Evolutionary conservation across 2,329 filamentous ascomycete genomes (phyloP).

Genomic region (Paecilomyces niveus): DNA sequence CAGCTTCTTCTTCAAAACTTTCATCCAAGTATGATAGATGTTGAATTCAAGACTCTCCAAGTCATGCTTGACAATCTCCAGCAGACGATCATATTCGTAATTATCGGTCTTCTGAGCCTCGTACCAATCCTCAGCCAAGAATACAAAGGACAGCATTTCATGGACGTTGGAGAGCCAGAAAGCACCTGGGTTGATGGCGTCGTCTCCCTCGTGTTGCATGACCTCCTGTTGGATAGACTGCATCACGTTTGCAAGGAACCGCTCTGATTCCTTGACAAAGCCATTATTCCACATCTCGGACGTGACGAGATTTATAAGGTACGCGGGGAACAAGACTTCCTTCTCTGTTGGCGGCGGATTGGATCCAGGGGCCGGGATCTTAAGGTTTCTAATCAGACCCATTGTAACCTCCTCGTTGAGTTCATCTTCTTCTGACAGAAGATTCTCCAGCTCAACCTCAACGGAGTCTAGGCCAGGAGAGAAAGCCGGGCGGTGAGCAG

Average conservation of each 20-base stretch:
- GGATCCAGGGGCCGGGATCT: slow-evolving; percentile 83
- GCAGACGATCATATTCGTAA: slow-evolving; percentile 92
- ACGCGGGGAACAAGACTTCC: slow-evolving; percentile 96
- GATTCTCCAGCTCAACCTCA: slow-evolving; percentile 86
- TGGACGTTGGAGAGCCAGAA: slow-evolving; percentile 99
- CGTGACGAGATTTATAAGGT: slow-evolving; percentile 97
- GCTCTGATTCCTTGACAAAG: slow-evolving; percentile 98
- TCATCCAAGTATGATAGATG: slow-evolving; percentile 99
- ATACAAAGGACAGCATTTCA: slow-evolving; percentile 99
- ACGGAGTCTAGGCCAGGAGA: slow-evolving; percentile 80
- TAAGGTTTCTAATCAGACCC: slow-evolving; percentile 91
- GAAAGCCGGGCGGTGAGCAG: slow-evolving; percentile 59
- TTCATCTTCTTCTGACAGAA: slow-evolving; percentile 90
- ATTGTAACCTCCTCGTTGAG: slow-evolving; percentile 96
- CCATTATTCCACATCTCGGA: slow-evolving; percentile 99
- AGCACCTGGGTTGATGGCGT: slow-evolving; percentile 91
- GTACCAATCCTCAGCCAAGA: slow-evolving; percentile 98
- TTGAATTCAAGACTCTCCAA: slow-evolving; percentile 98
- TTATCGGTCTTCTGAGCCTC: slow-evolving; percentile 99
- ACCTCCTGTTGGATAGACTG: slow-evolving; percentile 99
- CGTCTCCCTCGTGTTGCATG: slow-evolving; percentile 96
- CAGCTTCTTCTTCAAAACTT: slow-evolving; percentile 97
- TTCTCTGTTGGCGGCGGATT: slow-evolving; percentile 92
- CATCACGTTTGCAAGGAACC: slow-evolving; percentile 98
- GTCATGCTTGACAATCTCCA: slow-evolving; percentile 99